Evolutionary conservation across 2,329 filamentous ascomycete genomes (phyloP).

Genomic region (Grosmannia clavigera): DNA sequence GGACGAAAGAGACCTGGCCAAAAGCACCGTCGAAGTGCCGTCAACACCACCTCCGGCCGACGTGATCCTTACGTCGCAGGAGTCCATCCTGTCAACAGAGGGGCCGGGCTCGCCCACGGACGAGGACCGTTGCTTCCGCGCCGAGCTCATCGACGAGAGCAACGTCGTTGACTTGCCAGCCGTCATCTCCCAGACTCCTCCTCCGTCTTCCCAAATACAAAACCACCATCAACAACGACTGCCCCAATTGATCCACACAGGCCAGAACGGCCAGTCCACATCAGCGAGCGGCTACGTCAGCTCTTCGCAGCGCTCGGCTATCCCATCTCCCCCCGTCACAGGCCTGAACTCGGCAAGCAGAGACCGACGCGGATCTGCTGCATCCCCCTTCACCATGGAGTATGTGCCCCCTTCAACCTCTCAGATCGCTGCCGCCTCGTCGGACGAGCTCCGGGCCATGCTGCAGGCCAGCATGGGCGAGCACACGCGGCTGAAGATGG

Average conservation of each 20-base stretch:
- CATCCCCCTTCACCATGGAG: slow-evolving; percentile 20
- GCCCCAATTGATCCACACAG: background rate
- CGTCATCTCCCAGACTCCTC: slow-evolving; percentile 44
- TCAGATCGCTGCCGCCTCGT: slow-evolving; percentile 38
- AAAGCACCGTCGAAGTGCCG: slow-evolving; percentile 19
- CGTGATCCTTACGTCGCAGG: slow-evolving; percentile 30
- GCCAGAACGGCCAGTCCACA: background rate
- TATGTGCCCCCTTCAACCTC: slow-evolving; percentile 34
- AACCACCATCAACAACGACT: background rate
- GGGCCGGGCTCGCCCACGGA: slow-evolving; percentile 40
- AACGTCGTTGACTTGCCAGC: slow-evolving; percentile 23
- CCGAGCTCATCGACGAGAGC: slow-evolving; percentile 36
- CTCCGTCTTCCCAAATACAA: slow-evolving; percentile 39
- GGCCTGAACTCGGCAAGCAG: slow-evolving; percentile 18
- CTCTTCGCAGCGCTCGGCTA: slow-evolving; percentile 31
- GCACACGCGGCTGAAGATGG: slow-evolving; percentile 57
- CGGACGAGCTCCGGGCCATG: slow-evolving; percentile 45
- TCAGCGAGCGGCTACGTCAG: slow-evolving; percentile 16
- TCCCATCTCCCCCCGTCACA: slow-evolving; percentile 44
- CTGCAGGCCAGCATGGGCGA: slow-evolving; percentile 42
- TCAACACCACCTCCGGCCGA: slow-evolving; percentile 21
- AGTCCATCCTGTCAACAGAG: slow-evolving; percentile 46
- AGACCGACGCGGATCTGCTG: slow-evolving; percentile 12
- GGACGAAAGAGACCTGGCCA: background rate
- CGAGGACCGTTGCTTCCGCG: slow-evolving; percentile 34